Base-by-base conservation (phyloP, 1,284 basidiomycete genomes). In the Amylostereum chailletii region DNA sequence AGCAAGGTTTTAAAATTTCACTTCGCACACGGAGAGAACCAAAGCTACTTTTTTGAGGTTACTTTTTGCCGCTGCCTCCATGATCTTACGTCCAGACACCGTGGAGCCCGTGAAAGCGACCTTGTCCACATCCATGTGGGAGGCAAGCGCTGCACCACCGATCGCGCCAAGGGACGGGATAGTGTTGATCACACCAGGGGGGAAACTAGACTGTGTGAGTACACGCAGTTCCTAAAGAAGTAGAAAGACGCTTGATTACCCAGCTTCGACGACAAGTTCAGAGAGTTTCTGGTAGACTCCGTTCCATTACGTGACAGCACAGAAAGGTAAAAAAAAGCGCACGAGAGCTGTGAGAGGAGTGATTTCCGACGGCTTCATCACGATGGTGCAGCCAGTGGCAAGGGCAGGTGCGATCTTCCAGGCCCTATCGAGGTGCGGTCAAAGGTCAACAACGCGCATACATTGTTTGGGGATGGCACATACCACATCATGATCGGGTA, bases 321-420 rank as follows among this genome's bases (percentile, higher is more conserved):
- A 45, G 43, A 45, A 47, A 38, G 46, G 47, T 45, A 10, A 9
- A 11, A 43, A 19, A 11, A 44, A 8, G 50, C 75, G 63, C 68
- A 85, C 82, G 58, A 94, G 74, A 11, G 92, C 91, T 32, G 92
- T 90, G 42, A 97, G 75, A 7, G 94, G 94, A 1, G 92, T 94
- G 50, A 92, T 70, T 68, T 97, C 94, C 34, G 91, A 90, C 6
- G 94, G 90, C 68, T 97, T 92, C 83, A 94, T 86, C 53, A 94
- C 86, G 58, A 94, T 84, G 9, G 86, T 86, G 66, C 90, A 92
- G 45, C 90, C 90, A 40, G 82, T 83, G 5, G 94, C 91, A 47
- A 95, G 76, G 3, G 93, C 93, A 31, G 93, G 93, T 6, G 84
- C 91, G 47, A 94, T 76, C 69, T 94, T 94, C 90, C 92, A 94